These are phyloP conservation scores for Phytophthora aleatoria DNA, from an alignment of 352 stramenopile genomes.

Conservation along the genomic window DNA sequence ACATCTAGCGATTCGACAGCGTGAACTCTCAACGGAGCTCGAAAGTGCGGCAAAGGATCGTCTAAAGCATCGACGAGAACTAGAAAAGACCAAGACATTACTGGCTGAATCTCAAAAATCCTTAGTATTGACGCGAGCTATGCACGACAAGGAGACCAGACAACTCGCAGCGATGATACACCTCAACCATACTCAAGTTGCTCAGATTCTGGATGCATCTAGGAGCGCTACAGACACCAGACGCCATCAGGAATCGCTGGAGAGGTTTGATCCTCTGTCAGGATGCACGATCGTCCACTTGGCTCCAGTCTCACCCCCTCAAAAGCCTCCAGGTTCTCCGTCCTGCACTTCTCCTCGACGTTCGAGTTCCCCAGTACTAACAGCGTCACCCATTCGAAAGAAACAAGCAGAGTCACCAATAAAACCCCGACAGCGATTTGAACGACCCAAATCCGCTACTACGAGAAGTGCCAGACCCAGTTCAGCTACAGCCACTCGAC, in stretches of 20 bases:
- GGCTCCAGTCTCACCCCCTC: slow-evolving; percentile 22
- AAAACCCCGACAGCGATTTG: slow-evolving; percentile 4
- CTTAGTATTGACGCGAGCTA: slow-evolving; percentile 56
- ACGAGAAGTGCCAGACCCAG: slow-evolving; percentile 1
- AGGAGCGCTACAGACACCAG: slow-evolving; percentile 3
- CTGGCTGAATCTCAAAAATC: slow-evolving; percentile 43
- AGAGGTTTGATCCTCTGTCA: slow-evolving; percentile 54
- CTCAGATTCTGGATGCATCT: slow-evolving; percentile 39
- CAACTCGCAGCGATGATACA: slow-evolving; percentile 56
- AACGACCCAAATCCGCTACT: slow-evolving; percentile 27
- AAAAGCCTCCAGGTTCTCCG: slow-evolving; percentile 22
- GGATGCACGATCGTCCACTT: slow-evolving; percentile 36
- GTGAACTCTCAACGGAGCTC: slow-evolving; percentile 32
- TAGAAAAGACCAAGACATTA: slow-evolving; percentile 35
- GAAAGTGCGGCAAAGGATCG: slow-evolving; percentile 36
- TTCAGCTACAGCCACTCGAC: neutral
- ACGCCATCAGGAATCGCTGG: slow-evolving; percentile 19
- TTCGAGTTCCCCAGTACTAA: slow-evolving; percentile 12
- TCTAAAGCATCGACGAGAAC: slow-evolving; percentile 44
- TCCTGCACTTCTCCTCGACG: slow-evolving; percentile 18
- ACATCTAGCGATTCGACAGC: slow-evolving; percentile 28
- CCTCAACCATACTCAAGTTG: slow-evolving; percentile 45
- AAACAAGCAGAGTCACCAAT: neutral
- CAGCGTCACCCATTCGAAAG: neutral
- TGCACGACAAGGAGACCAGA: slow-evolving; percentile 75